Evolutionary conservation across 176 grass and related monocot genomes (phyloP).

Genomic region (Urochloa ruziziensis): DNA sequence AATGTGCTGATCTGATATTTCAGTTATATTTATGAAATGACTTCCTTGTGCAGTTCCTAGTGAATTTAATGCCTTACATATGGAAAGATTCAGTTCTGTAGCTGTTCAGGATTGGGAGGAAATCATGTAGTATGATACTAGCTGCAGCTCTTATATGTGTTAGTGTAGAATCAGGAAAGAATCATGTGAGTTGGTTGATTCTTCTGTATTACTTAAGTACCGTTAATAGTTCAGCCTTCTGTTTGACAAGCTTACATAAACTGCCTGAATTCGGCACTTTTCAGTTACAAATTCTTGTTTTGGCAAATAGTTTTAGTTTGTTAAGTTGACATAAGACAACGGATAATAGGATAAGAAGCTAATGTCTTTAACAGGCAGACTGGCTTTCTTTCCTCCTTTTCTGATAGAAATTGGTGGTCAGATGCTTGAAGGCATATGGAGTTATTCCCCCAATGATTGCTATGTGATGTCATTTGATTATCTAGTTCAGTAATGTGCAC

Average conservation of each 20-base stretch:
- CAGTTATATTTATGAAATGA: conserved; percentile 3
- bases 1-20: neutral
- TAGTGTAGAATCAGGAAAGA: neutral
- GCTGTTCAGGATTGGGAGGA: conserved; percentile 1
- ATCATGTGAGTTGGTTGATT: neutral
- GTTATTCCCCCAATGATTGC: neutral
- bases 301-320: conserved; percentile 5
- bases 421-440: neutral
- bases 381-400: neutral
- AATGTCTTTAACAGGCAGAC: neutral
- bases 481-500: neutral
- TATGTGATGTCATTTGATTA: neutral
- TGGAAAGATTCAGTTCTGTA: neutral
- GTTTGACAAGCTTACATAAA: conserved; percentile 2
- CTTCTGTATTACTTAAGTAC: neutral
- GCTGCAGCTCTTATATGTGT: neutral
- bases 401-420: neutral
- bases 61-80: neutral
- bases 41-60: neutral
- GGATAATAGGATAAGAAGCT: conserved; percentile 23
- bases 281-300: neutral
- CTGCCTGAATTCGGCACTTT: neutral
- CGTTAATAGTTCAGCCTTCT: conserved; percentile 5
- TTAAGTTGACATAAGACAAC: conserved; percentile 2
- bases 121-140: neutral